Percentiles rank a stretch among this genome's conserved stretches.
phyloP scores from a whole-genome alignment of 2,329 filamentous ascomycete genomes.

The Aspergillus ochraceus region DNA sequence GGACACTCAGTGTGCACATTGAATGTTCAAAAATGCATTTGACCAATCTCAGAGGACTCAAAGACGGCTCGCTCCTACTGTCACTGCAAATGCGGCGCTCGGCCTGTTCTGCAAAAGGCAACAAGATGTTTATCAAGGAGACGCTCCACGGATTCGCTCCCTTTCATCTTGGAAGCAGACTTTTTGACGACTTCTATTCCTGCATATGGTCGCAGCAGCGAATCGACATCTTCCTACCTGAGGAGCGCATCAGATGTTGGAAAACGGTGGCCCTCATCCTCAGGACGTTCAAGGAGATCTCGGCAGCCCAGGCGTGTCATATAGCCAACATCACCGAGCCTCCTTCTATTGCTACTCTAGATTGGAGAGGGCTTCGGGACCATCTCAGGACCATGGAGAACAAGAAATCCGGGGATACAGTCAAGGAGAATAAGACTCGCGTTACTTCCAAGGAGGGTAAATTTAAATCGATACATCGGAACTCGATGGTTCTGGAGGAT shows the following conservation, averaged over 20 bases:
- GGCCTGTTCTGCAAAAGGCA: constrained; percentile 12
- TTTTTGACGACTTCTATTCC: constrained; percentile 22
- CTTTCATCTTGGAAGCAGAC: constrained; percentile 13
- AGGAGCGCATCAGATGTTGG: constrained; percentile 23
- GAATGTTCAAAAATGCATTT: constrained; percentile 22
- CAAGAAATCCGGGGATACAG: background rate
- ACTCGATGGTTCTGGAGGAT: background rate
- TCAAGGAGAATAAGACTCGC: background rate
- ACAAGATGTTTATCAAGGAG: constrained; percentile 19
- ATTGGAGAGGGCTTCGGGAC: constrained; percentile 23
- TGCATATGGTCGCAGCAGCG: constrained; percentile 17
- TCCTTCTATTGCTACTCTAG: constrained; percentile 22
- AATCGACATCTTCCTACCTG: constrained; percentile 26
- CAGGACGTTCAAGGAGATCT: constrained; percentile 26
- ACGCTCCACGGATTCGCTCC: constrained; percentile 22
- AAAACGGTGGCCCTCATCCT: constrained; percentile 31
- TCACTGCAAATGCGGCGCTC: constrained; percentile 19
- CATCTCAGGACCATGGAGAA: constrained; percentile 5
- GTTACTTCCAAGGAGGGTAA: background rate
- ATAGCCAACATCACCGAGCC: constrained; percentile 19
- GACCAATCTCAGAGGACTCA: constrained; percentile 30
- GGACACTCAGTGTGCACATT: constrained; percentile 14
- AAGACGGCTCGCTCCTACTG: constrained; percentile 28
- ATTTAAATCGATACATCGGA: background rate
- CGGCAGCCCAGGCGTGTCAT: constrained; percentile 20